phyloP scores from a whole-genome alignment of 2,329 filamentous ascomycete species.

The Samsoniella hepiali region DNA sequence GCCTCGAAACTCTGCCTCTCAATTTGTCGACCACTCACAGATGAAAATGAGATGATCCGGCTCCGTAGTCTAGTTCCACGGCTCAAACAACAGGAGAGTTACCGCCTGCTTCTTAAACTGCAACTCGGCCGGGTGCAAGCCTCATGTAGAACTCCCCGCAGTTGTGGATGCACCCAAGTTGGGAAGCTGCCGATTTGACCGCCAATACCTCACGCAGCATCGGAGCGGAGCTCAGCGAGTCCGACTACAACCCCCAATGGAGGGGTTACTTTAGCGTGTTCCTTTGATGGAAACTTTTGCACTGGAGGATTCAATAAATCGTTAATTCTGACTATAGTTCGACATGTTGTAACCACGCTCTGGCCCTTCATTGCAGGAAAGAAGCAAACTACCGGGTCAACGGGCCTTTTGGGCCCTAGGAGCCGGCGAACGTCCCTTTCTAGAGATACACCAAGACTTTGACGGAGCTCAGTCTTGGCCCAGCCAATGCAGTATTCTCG shows the following conservation, averaged over 20 bases:
- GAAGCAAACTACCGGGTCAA: neutral
- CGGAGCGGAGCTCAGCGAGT: neutral
- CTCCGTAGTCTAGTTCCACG: neutral
- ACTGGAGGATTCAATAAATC: neutral
- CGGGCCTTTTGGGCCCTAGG: neutral
- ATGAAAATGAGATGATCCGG: neutral
- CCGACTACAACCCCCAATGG: neutral
- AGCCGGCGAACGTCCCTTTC: neutral
- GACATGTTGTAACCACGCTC: neutral
- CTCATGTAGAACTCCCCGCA: neutral
- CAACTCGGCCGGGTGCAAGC: neutral
- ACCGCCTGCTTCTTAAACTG: neutral
- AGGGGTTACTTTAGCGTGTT: neutral
- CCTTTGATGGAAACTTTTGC: neutral
- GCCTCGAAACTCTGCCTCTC: neutral
- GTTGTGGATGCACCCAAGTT: neutral
- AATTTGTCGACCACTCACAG: neutral
- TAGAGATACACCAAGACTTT: neutral
- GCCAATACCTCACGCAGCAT: neutral
- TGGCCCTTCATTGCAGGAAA: neutral
- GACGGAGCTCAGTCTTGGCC: neutral
- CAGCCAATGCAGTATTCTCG: neutral
- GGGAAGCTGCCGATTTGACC: constrained; percentile 6
- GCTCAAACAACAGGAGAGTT: neutral
- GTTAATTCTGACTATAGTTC: neutral